Conservation (phyloP, 805 yeast genomes). For the Wickerhamomyces mucosus region DNA sequence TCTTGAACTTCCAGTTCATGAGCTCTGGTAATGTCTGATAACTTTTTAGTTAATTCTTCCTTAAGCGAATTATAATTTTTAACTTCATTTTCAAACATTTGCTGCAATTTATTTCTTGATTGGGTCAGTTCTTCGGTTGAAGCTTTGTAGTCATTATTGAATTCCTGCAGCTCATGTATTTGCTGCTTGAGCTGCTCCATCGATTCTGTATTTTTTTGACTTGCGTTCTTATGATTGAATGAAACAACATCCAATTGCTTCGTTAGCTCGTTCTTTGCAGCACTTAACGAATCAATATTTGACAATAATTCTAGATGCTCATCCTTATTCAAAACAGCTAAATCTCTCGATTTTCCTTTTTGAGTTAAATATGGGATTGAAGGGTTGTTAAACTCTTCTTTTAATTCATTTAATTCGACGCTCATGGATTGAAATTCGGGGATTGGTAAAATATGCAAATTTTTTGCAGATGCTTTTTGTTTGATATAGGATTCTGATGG, state of each 20-base stretch:
- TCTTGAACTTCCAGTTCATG: too few relatives aligned
- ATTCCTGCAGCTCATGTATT: too few relatives aligned
- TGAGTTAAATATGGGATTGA: constrained; percentile 8
- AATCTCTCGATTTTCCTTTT: constrained; percentile 8
- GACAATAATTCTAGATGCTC: constrained; percentile 8
- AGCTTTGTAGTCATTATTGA: too few relatives aligned
- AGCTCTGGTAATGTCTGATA: too few relatives aligned
- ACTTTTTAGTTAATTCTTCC: too few relatives aligned
- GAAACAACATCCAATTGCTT: neutral
- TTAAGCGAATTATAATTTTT: too few relatives aligned
- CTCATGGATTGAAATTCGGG: constrained; percentile 8
- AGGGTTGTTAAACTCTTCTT: constrained; percentile 9
- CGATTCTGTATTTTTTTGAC: constrained; percentile 1
- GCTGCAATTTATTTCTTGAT: too few relatives aligned
- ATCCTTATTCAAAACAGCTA: constrained; percentile 6
- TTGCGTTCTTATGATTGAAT: constrained; percentile 1
- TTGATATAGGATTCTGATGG: constrained; percentile 25
- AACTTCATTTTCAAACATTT: too few relatives aligned
- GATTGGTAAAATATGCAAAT: constrained; percentile 14
- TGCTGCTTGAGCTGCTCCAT: too few relatives aligned
- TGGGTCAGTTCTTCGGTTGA: too few relatives aligned
- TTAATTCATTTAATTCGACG: constrained; percentile 3
- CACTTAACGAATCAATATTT: neutral
- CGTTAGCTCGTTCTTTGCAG: neutral
- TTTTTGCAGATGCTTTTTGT: constrained; percentile 19